Base-by-base conservation (phyloP, 192 early-diverging fungal genomes). In the Backusella morwellensis region DNA sequence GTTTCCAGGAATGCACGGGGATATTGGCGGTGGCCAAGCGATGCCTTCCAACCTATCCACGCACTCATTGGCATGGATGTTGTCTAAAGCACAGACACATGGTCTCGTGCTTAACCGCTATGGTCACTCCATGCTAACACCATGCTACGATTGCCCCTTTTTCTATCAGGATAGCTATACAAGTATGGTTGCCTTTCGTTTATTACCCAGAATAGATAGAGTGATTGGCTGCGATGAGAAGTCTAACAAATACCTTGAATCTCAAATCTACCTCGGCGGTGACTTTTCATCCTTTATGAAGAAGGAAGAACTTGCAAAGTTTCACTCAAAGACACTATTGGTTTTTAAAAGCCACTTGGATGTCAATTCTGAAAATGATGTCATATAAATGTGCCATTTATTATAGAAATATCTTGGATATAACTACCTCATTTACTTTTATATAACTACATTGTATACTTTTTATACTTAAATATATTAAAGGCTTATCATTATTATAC, bases 1-100 rank as follows among this genome's bases (percentile, higher is more conserved):
- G 77, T 78, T 78, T 44, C 77, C 77, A 4, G 77, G 77, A 23
- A 63, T 78, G 70, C 77, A 78, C n/a, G 38, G 56, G 8, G 77
- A 78, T 40, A 17, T 78, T 15, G 77, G 77, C 3, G 77, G 72
- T 26, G 56, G 56, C 9, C 56, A 63, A 63, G 56, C 26, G 11
- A 63, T 11, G 2, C 56, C 56, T 12, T 63, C 56, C 12, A 8
- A 29, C 14, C 40, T 78, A 15, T 70, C 77, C 6, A 73, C 59
- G n/a, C 77, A 78, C 12, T 56, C 77, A 8, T 50, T 78, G 8
- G 21, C 32, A 19, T 78, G 77, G 77, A 78, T 78, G 77, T 73
- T 78, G 59, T 54, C 71, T 17, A 73, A 52, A 54, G 77, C 71
- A 23, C 23, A 32, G 21, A 35, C 47, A 9, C 35, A 70, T 26